A percentile compares a stretch with the other conserved stretches of the same genome.
Conservation (phyloP, 169 alveolate species). For the Perkinsus olseni region DNA sequence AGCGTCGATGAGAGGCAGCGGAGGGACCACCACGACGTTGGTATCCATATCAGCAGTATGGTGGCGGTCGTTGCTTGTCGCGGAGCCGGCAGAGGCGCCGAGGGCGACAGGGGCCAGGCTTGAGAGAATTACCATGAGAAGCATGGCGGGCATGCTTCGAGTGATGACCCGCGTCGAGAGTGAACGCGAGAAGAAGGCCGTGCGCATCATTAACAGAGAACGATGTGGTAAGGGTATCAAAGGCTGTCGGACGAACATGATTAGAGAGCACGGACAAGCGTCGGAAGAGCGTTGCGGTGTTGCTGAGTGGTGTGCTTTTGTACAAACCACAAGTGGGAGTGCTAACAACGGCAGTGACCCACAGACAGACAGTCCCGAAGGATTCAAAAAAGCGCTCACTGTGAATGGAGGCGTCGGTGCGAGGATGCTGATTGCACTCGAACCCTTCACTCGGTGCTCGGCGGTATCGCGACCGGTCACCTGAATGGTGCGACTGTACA, state of each 20-base stretch:
- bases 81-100: neutral
- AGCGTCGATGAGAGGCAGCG: neutral
- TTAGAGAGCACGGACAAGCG: too few species aligned
- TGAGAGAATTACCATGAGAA: neutral
- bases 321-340: too few species aligned
- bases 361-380: too few species aligned
- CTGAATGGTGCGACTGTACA: too few species aligned
- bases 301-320: too few species aligned
- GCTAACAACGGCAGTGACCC: too few species aligned
- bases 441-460: too few species aligned
- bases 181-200: neutral
- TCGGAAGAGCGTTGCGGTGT: too few species aligned
- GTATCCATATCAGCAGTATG: neutral
- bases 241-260: neutral
- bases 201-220: neutral
- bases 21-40: conserved; percentile 1
- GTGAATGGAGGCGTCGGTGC: too few species aligned
- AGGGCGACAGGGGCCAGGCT: neutral
- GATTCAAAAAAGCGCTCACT: too few species aligned
- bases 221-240: neutral
- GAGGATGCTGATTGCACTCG: too few species aligned
- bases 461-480: too few species aligned
- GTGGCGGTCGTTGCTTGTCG: neutral
- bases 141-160: neutral
- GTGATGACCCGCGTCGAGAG: neutral